Percentiles rank a stretch among this genome's conserved stretches.
Conservation (phyloP, 2,329 filamentous ascomycete genomes). For the Fusarium pseudonygamai region DNA sequence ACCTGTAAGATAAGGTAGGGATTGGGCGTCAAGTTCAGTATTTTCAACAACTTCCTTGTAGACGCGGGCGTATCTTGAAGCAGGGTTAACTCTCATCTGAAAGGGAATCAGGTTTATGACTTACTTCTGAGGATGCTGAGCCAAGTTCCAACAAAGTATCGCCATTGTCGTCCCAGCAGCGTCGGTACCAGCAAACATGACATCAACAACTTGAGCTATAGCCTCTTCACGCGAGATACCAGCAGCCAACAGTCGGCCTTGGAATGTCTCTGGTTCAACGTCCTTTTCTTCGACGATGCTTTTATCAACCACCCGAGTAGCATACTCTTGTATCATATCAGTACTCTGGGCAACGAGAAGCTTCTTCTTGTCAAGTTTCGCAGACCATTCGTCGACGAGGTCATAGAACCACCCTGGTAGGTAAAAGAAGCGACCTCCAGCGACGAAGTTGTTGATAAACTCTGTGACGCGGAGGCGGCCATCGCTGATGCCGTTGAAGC, state of each 20-base stretch:
- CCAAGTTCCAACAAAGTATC: background rate
- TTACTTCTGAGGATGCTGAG: background rate
- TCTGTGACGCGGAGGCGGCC: background rate
- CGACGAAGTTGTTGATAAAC: background rate
- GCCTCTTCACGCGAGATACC: background rate
- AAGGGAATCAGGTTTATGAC: accelerated
- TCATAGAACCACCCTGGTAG: background rate
- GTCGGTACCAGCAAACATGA: background rate
- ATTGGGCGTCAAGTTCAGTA: background rate
- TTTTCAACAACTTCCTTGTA: background rate
- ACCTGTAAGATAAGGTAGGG: background rate
- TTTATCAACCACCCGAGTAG: background rate
- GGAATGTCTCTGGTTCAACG: background rate
- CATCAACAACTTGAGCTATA: background rate
- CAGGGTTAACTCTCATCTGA: background rate
- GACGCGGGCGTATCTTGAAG: background rate
- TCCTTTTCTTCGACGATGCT: background rate
- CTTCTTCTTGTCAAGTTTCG: background rate
- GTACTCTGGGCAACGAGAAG: background rate
- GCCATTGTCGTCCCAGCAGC: background rate
- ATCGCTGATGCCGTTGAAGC: background rate
- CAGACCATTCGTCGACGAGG: background rate
- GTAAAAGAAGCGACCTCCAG: background rate
- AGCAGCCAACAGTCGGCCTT: background rate
- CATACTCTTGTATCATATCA: background rate